Conservation (phyloP, 148 eudicot species). For the Rheum nobile region DNA sequence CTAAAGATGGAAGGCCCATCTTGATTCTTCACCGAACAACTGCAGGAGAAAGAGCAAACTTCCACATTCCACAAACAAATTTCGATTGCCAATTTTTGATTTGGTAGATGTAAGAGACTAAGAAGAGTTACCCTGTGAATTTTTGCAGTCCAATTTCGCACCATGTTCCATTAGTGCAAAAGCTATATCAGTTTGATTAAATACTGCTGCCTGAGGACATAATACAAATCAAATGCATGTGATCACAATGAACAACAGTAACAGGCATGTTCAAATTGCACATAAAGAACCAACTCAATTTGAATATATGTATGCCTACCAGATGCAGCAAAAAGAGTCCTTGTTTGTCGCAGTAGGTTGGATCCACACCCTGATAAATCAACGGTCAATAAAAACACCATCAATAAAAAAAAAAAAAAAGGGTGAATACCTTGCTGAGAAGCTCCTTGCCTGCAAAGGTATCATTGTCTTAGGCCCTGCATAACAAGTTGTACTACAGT, state of each 20-base stretch:
- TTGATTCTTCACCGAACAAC: not conserved
- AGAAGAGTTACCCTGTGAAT: conserved; percentile 48
- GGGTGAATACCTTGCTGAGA: conserved; percentile 40
- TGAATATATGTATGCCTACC: conserved; percentile 25
- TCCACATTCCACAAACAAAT: not conserved
- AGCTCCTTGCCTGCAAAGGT: conserved; percentile 51
- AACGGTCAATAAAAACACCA: not conserved
- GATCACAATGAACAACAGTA: not conserved
- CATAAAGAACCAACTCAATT: not conserved
- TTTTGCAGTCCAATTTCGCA: conserved; percentile 53
- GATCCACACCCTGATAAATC: conserved; percentile 61
- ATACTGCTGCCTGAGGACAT: conserved; percentile 54
- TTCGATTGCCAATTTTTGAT: not conserved
- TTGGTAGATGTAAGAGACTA: not conserved
- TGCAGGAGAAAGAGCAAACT: not conserved
- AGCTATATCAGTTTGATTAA: conserved; percentile 64
- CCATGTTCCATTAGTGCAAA: conserved; percentile 72
- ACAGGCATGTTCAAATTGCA: not conserved
- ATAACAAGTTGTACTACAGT: conserved; percentile 7
- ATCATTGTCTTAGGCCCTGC: conserved; percentile 70
- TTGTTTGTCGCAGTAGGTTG: conserved; percentile 75
- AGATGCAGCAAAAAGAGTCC: conserved; percentile 64
- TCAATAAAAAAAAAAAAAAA: not conserved
- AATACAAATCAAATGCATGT: not conserved
- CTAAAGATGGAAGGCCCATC: not conserved